Percentiles rank a stretch among this genome's conserved stretches.
Evolutionary conservation across 2,329 filamentous ascomycete species (phyloP).

Genomic region (Ophiocordyceps camponoti-floridani): DNA sequence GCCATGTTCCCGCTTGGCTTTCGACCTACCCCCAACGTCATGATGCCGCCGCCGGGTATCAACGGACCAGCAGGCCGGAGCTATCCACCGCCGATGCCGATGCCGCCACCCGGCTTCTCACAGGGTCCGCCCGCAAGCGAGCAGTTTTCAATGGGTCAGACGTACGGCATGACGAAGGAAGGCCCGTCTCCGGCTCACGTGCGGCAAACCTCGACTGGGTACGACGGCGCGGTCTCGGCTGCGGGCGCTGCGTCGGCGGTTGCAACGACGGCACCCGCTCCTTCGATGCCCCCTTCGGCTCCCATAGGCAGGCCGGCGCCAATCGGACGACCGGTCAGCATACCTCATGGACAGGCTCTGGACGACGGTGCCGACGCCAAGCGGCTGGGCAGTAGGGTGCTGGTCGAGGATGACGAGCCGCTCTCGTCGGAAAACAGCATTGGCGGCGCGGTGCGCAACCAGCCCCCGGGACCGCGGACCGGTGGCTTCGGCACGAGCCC

Average conservation of each 20-base stretch:
- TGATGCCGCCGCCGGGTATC: conserved; percentile 34
- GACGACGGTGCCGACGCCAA: conserved; percentile 51
- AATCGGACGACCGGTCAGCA: conserved; percentile 73
- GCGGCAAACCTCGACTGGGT: conserved; percentile 55
- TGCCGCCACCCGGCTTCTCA: conserved; percentile 19
- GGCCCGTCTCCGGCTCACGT: conserved; percentile 37
- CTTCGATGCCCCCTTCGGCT: conserved; percentile 25
- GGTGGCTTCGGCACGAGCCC: conserved; percentile 21
- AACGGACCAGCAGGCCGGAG: conserved; percentile 23
- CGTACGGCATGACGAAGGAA: conserved; percentile 15
- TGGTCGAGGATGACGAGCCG: conserved; percentile 58
- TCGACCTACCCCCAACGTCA: conserved; percentile 25
- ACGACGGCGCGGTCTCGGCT: conserved; percentile 29
- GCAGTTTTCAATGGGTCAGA: conserved; percentile 13
- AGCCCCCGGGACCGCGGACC: conserved; percentile 28
- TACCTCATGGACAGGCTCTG: conserved; percentile 31
- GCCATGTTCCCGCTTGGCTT: conserved; percentile 28
- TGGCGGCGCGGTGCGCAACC: conserved; percentile 21
- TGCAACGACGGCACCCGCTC: not conserved
- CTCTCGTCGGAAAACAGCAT: conserved; percentile 16
- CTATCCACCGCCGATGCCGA: conserved; percentile 17
- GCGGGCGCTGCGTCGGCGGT: not conserved
- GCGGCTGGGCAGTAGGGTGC: conserved; percentile 77
- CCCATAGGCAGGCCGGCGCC: conserved; percentile 71
- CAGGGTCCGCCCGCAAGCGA: conserved; percentile 9